A percentile compares a stretch with the other conserved stretches of the same genome.
These are phyloP conservation scores for Cyclostephanos invisitatus DNA, from an alignment of 108 stramenopile genomes.

Conservation along the genomic window DNA sequence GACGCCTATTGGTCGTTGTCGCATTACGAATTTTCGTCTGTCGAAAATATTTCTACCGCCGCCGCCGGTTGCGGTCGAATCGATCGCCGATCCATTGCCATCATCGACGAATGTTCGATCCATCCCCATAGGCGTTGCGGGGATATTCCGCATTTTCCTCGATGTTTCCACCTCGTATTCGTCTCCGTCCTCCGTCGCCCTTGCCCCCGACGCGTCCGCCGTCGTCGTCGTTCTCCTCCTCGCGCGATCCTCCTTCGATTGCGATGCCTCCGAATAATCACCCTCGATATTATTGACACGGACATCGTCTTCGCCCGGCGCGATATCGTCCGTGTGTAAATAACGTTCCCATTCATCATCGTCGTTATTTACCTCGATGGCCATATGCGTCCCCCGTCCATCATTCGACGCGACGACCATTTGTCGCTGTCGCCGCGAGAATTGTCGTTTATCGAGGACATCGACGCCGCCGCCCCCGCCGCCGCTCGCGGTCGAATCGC, in stretches of 20 bases:
- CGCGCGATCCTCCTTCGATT: not conserved
- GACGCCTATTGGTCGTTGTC: not conserved
- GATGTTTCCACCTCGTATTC: not conserved
- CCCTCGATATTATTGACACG: not conserved
- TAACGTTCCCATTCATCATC: constrained; percentile 30
- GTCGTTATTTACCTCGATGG: not conserved
- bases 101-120: not conserved
- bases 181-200: not conserved
- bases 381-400: not conserved
- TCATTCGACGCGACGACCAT: not conserved
- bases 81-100: not conserved
- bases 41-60: too few relatives aligned
- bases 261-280: not conserved
- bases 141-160: not conserved
- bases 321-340: constrained; percentile 10
- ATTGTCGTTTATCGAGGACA: too few relatives aligned
- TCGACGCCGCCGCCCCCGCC: too few relatives aligned
- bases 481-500: too few relatives aligned
- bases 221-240: not conserved
- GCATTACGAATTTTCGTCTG: too few relatives aligned
- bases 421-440: not conserved
- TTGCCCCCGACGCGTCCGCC: not conserved
- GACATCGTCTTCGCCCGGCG: not conserved
- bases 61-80: too few relatives aligned
- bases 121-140: not conserved